These are phyloP conservation scores for Peronospora farinosa DNA, from an alignment of 352 stramenopile species.

Conservation along the genomic window DNA sequence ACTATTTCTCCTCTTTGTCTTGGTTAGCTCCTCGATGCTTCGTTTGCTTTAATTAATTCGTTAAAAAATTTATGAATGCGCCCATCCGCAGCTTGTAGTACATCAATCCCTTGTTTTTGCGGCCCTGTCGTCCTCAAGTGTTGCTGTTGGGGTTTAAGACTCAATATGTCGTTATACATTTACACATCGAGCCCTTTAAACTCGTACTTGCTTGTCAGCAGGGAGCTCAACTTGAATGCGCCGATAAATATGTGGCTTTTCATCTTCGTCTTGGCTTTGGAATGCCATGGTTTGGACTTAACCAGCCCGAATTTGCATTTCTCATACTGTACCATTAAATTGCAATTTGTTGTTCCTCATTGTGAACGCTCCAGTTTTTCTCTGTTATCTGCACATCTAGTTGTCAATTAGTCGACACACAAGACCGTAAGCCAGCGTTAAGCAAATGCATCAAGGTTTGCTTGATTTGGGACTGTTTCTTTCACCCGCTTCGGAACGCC, in stretches of 20 bases:
- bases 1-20: slow-evolving; percentile 16
- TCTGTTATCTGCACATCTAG: slow-evolving; percentile 32
- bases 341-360: slow-evolving; percentile 57
- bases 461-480: no score
- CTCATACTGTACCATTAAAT: slow-evolving; percentile 20
- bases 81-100: slow-evolving; percentile 26
- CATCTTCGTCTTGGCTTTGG: slow-evolving; percentile 69
- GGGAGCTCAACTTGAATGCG: slow-evolving; percentile 51
- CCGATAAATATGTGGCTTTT: slow-evolving; percentile 62
- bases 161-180: slow-evolving; percentile 18
- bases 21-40: slow-evolving; percentile 6
- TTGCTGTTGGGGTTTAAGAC: slow-evolving; percentile 17
- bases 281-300: slow-evolving; percentile 40
- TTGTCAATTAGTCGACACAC: no score
- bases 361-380: slow-evolving; percentile 43
- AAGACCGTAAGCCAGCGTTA: no score
- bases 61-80: no score
- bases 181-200: slow-evolving; percentile 17
- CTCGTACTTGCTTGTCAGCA: slow-evolving; percentile 51
- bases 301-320: slow-evolving; percentile 42
- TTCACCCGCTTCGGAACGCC: no score
- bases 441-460: no score
- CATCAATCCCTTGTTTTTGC: slow-evolving; percentile 11
- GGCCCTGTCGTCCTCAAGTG: slow-evolving; percentile 16
- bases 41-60: no score